Evolutionary conservation across 2,329 filamentous ascomycete species (phyloP).

Genomic region (Fusarium oligoseptatum): DNA sequence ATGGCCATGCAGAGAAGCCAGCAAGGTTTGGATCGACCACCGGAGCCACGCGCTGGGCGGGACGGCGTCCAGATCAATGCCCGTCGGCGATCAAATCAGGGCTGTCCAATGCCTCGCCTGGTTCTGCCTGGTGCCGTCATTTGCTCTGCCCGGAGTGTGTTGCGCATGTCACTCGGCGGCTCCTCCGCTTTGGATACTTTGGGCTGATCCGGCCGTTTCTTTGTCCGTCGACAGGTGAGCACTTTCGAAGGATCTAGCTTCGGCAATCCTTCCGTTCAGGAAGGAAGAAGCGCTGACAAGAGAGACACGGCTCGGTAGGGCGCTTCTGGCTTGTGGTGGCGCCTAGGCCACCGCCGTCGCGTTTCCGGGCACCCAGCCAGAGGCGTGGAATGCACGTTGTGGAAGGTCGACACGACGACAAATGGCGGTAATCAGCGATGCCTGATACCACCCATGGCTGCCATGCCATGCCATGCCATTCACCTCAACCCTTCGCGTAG

Average conservation of each 20-base stretch:
- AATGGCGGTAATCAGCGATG: slow-evolving; percentile 6
- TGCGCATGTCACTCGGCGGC: slow-evolving; percentile 37
- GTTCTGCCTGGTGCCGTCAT: slow-evolving; percentile 25
- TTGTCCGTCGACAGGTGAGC: neutral
- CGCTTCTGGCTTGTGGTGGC: slow-evolving; percentile 8
- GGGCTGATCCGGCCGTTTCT: neutral
- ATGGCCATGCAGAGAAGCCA: slow-evolving; percentile 22
- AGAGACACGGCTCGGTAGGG: neutral
- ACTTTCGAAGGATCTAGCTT: neutral
- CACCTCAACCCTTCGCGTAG: neutral
- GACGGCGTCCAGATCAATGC: slow-evolving; percentile 5
- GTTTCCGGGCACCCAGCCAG: neutral
- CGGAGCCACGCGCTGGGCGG: slow-evolving; percentile 12
- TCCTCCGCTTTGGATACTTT: slow-evolving; percentile 8
- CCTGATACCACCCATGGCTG: slow-evolving; percentile 2
- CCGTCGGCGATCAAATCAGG: slow-evolving; percentile 15
- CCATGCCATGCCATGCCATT: neutral
- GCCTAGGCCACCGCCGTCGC: slow-evolving; percentile 15
- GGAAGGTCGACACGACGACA: slow-evolving; percentile 7
- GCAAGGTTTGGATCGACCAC: slow-evolving; percentile 31
- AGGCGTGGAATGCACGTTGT: slow-evolving; percentile 1
- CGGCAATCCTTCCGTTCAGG: neutral
- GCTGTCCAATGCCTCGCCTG: slow-evolving; percentile 1
- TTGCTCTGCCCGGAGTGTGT: neutral
- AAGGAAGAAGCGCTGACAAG: neutral